Evolutionary conservation across 257 asterid species (phyloP), one percentile per base, ranked within the genome.

Genomic region (Solanum lycopersicoides): DNA sequence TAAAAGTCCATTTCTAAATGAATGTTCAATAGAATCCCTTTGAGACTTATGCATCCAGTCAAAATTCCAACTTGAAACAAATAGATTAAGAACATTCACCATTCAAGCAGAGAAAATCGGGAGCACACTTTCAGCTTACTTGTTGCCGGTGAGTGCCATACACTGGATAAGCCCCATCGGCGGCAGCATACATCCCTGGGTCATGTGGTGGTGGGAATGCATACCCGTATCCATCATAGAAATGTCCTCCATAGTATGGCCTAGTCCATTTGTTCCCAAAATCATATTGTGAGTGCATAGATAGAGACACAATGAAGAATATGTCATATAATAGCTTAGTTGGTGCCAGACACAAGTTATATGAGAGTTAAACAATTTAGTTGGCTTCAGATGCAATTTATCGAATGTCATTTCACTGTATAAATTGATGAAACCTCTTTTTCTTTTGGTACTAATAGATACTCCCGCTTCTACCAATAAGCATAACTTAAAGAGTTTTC

Each of bases 91-190:
- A 87, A 86, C 75, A 79, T 59, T 77, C 53, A 75, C 42, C 82
- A 12, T 30, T 65, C 71, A 44, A 79, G 59, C 82, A 83, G 44
- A 25, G 32, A 21, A 35, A 60, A 32, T 32, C 4, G 6, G 82
- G 9, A 6, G 68, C 85, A 20, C 83, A 76, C 34, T 45, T 56
- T 95, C 92, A 95, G 96, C 92, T 94, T 42, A 96, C 98, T 94
- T 94, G 98, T 80, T 94, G 99, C 88, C 94, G 98, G 90, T 91
- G 98, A 82, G 94, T 90, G 20, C 96, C 98, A 9, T 95, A 95
- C 88, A 94, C 82, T 86, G 98, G 98, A 87, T 97, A 95, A n/a
- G 95, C 91, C 25, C 98, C 98, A 72, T 96, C 95, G 12, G 98
- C 95, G 12, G 95, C 91, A 13, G 93, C 92, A 73, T 96, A 96